Evolutionary conservation across 2,329 filamentous ascomycete species (phyloP).

Genomic region (Fusarium sp.): DNA sequence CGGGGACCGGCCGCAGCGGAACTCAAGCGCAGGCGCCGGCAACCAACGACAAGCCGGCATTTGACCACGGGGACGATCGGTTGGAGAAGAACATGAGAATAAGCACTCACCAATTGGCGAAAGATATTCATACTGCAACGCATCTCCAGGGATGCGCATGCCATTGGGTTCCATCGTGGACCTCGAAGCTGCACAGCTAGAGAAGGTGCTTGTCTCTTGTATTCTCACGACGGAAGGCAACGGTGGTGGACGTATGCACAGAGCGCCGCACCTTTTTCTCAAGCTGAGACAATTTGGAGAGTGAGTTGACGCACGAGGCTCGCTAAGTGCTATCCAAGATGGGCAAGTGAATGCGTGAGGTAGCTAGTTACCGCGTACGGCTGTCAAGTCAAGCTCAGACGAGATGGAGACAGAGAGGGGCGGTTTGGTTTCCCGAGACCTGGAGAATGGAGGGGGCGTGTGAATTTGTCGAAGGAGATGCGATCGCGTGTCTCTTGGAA

Average conservation of each 20-base stretch:
- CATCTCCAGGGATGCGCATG: slow-evolving; percentile 61
- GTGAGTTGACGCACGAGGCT: slow-evolving; percentile 16
- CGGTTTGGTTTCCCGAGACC: slow-evolving; percentile 37
- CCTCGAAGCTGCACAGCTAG: slow-evolving; percentile 31
- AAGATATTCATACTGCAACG: slow-evolving; percentile 58
- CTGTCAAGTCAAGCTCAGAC: slow-evolving; percentile 18
- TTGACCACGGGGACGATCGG: slow-evolving; percentile 62
- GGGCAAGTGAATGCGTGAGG: slow-evolving; percentile 46
- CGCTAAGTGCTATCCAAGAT: slow-evolving; percentile 40
- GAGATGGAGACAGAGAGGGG: slow-evolving; percentile 37
- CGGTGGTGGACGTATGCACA: slow-evolving; percentile 25
- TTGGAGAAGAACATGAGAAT: slow-evolving; percentile 47
- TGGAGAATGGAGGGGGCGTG: slow-evolving; percentile 43
- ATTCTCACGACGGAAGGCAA: slow-evolving; percentile 19
- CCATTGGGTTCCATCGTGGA: slow-evolving; percentile 53
- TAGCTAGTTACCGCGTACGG: slow-evolving; percentile 9
- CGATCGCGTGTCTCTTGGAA: slow-evolving; percentile 43
- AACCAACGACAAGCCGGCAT: slow-evolving; percentile 60
- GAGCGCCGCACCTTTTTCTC: slow-evolving; percentile 26
- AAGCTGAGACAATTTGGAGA: slow-evolving; percentile 21
- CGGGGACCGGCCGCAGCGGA: slow-evolving; percentile 43
- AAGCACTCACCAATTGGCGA: slow-evolving; percentile 66
- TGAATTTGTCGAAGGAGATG: slow-evolving; percentile 31
- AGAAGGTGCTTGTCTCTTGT: slow-evolving; percentile 26
- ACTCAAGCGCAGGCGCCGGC: slow-evolving; percentile 42